phyloP scores from a whole-genome alignment of 129 eudicot species.

The Saussurea involucrata region DNA sequence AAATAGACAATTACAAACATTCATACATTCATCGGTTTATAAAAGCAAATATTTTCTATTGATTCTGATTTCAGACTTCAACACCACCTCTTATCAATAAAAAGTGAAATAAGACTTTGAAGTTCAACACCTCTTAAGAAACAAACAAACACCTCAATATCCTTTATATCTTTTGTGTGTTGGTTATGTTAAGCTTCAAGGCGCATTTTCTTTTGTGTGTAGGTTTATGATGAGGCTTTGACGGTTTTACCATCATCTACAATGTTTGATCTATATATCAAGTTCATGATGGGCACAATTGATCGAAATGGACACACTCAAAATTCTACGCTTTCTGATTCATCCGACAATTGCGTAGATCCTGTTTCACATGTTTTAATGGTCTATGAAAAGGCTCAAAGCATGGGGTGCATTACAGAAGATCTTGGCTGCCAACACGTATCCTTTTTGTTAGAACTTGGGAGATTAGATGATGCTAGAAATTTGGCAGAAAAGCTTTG shows the following conservation, averaged over 20 bases:
- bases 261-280: constrained; percentile 53
- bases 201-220: constrained; percentile 8
- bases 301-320: constrained; percentile 14
- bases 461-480: constrained; percentile 67
- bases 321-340: constrained; percentile 16
- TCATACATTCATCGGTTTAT: neutral
- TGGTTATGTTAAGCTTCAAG: neutral
- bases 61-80: neutral
- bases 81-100: neutral
- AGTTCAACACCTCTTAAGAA: neutral
- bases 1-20: neutral
- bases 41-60: neutral
- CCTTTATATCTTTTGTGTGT: neutral
- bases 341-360: constrained; percentile 28
- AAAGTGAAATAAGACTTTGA: neutral
- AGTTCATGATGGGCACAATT: constrained; percentile 59
- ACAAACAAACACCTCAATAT: neutral
- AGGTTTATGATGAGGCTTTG: constrained; percentile 86
- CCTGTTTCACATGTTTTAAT: constrained; percentile 48
- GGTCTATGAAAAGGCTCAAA: constrained; percentile 73
- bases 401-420: constrained; percentile 54
- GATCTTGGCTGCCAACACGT: constrained; percentile 78
- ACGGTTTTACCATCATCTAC: constrained; percentile 47
- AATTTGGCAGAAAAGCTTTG: constrained; percentile 54
- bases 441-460: constrained; percentile 48